phyloP scores from a whole-genome alignment of 2,329 filamentous ascomycete genomes.

The Xylariales sp. region DNA sequence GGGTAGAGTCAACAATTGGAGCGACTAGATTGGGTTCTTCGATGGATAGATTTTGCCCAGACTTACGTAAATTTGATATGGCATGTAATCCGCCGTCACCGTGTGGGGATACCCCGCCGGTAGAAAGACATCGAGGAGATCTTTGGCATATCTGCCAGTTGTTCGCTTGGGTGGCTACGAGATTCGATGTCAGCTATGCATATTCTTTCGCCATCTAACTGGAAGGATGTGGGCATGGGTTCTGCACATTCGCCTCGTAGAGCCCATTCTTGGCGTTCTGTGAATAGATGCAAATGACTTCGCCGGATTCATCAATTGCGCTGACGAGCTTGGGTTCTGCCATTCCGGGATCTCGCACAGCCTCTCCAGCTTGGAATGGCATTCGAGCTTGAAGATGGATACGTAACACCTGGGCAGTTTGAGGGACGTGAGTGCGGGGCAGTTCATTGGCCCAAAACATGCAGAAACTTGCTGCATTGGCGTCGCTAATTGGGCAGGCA shows the following conservation, averaged over 20 bases:
- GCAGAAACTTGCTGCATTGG: no score
- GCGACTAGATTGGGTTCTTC: neutral
- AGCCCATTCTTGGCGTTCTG: constrained; percentile 40
- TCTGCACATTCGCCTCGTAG: constrained; percentile 7
- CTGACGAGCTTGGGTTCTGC: constrained; percentile 17
- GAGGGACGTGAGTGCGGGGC: no score
- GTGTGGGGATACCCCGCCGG: constrained; percentile 85
- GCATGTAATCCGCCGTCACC: constrained; percentile 78
- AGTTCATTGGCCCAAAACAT: no score
- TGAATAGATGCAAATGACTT: constrained; percentile 44
- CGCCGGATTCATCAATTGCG: constrained; percentile 20
- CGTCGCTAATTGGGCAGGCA: no score
- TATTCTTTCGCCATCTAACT: no score
- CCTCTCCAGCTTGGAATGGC: no score
- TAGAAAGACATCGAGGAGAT: constrained; percentile 67
- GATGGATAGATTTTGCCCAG: no score
- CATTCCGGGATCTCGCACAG: no score
- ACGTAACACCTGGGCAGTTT: no score
- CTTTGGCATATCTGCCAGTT: constrained; percentile 23
- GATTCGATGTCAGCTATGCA: neutral
- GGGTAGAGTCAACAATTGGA: constrained; percentile 2
- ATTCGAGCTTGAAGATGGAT: no score
- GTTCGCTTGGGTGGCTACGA: constrained; percentile 14
- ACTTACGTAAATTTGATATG: constrained; percentile 55
- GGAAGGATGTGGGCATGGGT: no score